A percentile compares a stretch with the other conserved stretches of the same genome.
phyloP scores from a whole-genome alignment of 768 basidiomycete genomes.

The Pisolithus marmoratus region DNA sequence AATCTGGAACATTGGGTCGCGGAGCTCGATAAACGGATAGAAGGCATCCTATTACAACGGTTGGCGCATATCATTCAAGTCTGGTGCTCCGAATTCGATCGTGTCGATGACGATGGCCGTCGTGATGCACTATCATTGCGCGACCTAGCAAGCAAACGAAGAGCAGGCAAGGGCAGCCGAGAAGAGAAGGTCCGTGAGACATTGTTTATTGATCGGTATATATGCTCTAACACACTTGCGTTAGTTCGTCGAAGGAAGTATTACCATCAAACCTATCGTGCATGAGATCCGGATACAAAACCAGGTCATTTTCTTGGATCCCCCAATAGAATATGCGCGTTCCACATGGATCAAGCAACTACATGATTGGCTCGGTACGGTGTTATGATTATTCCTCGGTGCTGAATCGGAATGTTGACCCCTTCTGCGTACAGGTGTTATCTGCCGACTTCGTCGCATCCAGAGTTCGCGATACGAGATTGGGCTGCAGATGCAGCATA shows the following conservation, averaged over 20 bases:
- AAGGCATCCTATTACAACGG: slow-evolving; percentile 70
- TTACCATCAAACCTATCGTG: slow-evolving; percentile 79
- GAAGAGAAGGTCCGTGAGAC: slow-evolving; percentile 64
- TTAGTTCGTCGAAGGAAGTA: slow-evolving; percentile 66
- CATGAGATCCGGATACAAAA: slow-evolving; percentile 98
- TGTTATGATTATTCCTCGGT: not conserved
- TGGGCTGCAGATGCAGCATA: slow-evolving; percentile 83
- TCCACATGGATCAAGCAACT: slow-evolving; percentile 85
- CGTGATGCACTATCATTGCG: slow-evolving; percentile 46
- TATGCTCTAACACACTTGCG: not conserved
- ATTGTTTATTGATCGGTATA: not conserved
- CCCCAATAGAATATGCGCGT: slow-evolving; percentile 92
- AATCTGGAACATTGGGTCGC: slow-evolving; percentile 92
- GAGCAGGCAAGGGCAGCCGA: slow-evolving; percentile 64
- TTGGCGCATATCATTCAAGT: slow-evolving; percentile 72
- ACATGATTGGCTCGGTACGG: slow-evolving; percentile 80
- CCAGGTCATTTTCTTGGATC: slow-evolving; percentile 97
- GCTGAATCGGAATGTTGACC: not conserved
- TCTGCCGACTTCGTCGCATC: slow-evolving; percentile 82
- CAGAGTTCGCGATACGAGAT: slow-evolving; percentile 97
- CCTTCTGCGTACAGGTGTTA: slow-evolving; percentile 47
- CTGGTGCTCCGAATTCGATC: slow-evolving; percentile 87
- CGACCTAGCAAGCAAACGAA: slow-evolving; percentile 58
- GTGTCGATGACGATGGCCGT: slow-evolving; percentile 62
- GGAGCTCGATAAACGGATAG: slow-evolving; percentile 78